Conservation (phyloP, 208 protist species). For the Sergeia podlipaevii region DNA sequence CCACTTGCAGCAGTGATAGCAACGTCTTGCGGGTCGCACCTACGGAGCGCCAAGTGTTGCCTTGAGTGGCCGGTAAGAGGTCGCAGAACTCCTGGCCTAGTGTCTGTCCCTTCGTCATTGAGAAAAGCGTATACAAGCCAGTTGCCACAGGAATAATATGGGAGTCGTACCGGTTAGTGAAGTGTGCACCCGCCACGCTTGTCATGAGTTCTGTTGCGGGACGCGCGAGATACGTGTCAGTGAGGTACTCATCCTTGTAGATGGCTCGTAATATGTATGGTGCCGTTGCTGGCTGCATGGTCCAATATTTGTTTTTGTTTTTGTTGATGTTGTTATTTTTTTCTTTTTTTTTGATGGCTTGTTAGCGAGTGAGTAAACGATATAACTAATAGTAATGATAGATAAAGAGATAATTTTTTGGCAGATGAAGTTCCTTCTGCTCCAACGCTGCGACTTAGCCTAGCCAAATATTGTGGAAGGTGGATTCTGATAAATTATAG, state of each 20-base stretch:
- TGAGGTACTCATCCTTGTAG: conserved; percentile 84
- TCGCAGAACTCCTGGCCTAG: conserved; percentile 89
- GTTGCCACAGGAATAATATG: conserved; percentile 45
- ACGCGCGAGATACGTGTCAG: conserved; percentile 47
- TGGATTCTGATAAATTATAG: no score
- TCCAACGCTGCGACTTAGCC: no score
- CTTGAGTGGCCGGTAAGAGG: conserved; percentile 54
- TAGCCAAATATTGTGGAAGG: no score
- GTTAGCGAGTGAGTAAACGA: no score
- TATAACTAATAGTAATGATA: no score
- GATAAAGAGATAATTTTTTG: no score
- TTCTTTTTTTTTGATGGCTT: no score
- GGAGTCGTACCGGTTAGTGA: conserved; percentile 70
- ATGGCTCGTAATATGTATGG: conserved; percentile 78
- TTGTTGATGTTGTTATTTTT: no score
- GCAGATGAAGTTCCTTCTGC: no score
- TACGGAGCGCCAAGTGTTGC: conserved; percentile 32
- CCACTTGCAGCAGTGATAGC: conserved; percentile 51
- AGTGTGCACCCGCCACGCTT: conserved; percentile 60
- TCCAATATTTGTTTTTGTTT: no score
- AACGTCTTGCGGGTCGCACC: conserved; percentile 40
- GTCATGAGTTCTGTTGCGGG: conserved; percentile 73
- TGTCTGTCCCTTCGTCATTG: conserved; percentile 69
- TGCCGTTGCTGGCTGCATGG: conserved; percentile 76
- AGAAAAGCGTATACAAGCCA: conserved; percentile 65